phyloP scores from a whole-genome alignment of 257 asterid genomes.

The Solanum okadae region DNA sequence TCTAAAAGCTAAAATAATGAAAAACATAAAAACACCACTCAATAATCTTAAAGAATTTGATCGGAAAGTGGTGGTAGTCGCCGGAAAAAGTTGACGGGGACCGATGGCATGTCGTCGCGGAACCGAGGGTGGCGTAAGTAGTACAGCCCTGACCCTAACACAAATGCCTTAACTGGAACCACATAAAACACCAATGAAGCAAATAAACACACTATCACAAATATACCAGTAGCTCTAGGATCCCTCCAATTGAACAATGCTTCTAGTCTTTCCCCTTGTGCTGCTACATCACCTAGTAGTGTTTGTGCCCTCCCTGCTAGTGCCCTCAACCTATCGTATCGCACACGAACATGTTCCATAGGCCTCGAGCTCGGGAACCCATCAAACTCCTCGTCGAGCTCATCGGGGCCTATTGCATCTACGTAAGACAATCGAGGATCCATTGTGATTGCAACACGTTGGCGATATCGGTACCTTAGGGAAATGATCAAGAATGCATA shows the following conservation, averaged over 20 bases:
- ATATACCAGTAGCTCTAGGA: slow-evolving; percentile 77
- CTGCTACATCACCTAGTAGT: slow-evolving; percentile 69
- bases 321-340: slow-evolving; percentile 72
- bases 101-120: slow-evolving; percentile 80
- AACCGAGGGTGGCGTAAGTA: slow-evolving; percentile 88
- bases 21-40: background rate
- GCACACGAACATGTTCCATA: slow-evolving; percentile 40
- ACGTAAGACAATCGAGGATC: slow-evolving; percentile 52
- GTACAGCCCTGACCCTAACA: slow-evolving; percentile 53
- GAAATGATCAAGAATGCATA: slow-evolving; percentile 55
- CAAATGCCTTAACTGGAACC: slow-evolving; percentile 60
- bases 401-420: slow-evolving; percentile 65
- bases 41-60: slow-evolving; percentile 43
- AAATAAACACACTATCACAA: slow-evolving; percentile 47
- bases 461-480: slow-evolving; percentile 49
- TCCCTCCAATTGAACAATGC: slow-evolving; percentile 90
- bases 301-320: slow-evolving; percentile 86
- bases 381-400: slow-evolving; percentile 80
- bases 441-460: slow-evolving; percentile 39
- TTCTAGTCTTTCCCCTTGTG: slow-evolving; percentile 85
- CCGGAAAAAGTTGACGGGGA: slow-evolving; percentile 67
- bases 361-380: slow-evolving; percentile 59
- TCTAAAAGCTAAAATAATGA: background rate
- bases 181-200: slow-evolving; percentile 63
- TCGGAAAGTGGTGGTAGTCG: slow-evolving; percentile 80